A percentile compares a stretch with the other conserved stretches of the same genome.
Evolutionary conservation across 345 rosid species (phyloP).

Genomic region (Eucalyptus globulus): DNA sequence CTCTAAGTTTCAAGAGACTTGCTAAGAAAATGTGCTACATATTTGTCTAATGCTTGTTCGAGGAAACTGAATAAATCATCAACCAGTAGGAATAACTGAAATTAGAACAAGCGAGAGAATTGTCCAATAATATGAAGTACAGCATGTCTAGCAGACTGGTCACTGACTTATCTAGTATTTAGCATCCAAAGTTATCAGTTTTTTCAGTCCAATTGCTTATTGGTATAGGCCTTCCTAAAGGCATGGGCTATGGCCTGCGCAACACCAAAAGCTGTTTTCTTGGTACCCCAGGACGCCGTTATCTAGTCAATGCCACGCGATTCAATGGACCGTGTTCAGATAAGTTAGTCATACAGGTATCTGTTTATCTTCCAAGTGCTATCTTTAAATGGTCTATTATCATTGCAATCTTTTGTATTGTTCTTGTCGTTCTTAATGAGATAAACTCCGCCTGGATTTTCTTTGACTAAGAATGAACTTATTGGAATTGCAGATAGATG

Average conservation of each 20-base stretch:
- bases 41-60: not conserved
- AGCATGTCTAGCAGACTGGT: not conserved
- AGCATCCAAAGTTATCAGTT: not conserved
- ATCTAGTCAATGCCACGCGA: constrained; percentile 73
- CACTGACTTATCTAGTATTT: not conserved
- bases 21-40: not conserved
- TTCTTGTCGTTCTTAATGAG: not conserved
- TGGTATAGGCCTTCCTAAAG: constrained; percentile 45
- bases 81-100: not conserved
- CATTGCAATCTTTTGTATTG: not conserved
- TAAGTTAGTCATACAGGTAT: constrained; percentile 68
- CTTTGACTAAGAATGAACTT: not conserved
- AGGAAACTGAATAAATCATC: not conserved
- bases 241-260: constrained; percentile 80
- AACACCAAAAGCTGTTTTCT: constrained; percentile 51
- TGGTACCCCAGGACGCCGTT: constrained; percentile 68
- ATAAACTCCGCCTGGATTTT: not conserved
- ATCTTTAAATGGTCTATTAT: not conserved
- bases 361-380: not conserved
- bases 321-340: constrained; percentile 85
- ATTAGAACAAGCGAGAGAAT: not conserved
- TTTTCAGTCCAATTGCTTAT: not conserved
- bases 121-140: not conserved
- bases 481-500: constrained; percentile 60
- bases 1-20: not conserved